A percentile compares a stretch with the other conserved stretches of the same genome.
Evolutionary conservation across 345 rosid genomes (phyloP).

Genomic region (Melaleuca alternifolia): DNA sequence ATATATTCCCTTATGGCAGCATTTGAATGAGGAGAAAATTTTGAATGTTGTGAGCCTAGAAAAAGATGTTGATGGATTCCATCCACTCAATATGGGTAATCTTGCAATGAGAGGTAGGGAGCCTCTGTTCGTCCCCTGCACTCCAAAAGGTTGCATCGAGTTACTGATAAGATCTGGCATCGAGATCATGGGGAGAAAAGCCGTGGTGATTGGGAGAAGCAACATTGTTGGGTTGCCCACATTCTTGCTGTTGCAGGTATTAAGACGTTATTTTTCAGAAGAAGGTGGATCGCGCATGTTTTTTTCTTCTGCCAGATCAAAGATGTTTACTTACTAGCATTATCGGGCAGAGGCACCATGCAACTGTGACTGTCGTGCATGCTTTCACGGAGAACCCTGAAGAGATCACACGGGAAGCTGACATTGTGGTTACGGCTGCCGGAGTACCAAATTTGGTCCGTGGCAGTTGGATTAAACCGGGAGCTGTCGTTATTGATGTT

Average conservation of each 20-base stretch:
- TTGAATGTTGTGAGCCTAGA: slow-evolving; percentile 52
- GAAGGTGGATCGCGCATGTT: not conserved
- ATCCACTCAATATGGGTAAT: slow-evolving; percentile 78
- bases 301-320: not conserved
- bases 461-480: slow-evolving; percentile 76
- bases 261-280: not conserved
- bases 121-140: slow-evolving; percentile 74
- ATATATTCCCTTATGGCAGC: slow-evolving; percentile 42
- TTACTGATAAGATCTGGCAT: slow-evolving; percentile 67
- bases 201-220: slow-evolving; percentile 88
- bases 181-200: slow-evolving; percentile 63
- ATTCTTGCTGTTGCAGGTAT: slow-evolving; percentile 80
- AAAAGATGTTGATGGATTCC: slow-evolving; percentile 92
- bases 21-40: slow-evolving; percentile 73
- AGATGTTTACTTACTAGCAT: slow-evolving; percentile 2
- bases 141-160: slow-evolving; percentile 87
- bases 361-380: slow-evolving; percentile 73
- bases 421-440: slow-evolving; percentile 69
- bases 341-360: slow-evolving; percentile 74
- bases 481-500: slow-evolving; percentile 81
- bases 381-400: slow-evolving; percentile 65
- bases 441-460: slow-evolving; percentile 84
- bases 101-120: slow-evolving; percentile 94
- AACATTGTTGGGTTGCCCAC: slow-evolving; percentile 85
- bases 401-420: slow-evolving; percentile 58